phyloP scores from a whole-genome alignment of 805 yeast genomes.

The Yamadazyma paraphyllophila region DNA sequence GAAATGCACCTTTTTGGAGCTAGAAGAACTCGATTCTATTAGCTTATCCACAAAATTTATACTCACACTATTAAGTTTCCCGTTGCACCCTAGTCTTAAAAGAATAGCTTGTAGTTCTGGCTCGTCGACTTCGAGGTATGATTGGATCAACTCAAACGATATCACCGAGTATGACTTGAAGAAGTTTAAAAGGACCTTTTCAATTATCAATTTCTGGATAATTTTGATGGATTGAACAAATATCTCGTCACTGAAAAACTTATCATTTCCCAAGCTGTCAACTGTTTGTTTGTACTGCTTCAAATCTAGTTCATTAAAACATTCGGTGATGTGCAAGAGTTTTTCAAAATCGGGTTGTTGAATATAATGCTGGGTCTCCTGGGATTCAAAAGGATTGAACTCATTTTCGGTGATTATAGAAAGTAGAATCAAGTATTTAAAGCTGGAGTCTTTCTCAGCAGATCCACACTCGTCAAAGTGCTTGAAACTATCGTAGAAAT shows the following conservation, averaged over 20 bases:
- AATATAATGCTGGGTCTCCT: slow-evolving; percentile 59
- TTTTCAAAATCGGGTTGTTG: slow-evolving; percentile 27
- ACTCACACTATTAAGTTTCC: slow-evolving; percentile 26
- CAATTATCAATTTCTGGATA: slow-evolving; percentile 29
- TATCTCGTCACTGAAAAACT: slow-evolving; percentile 30
- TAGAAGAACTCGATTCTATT: slow-evolving; percentile 5
- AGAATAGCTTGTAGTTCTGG: slow-evolving; percentile 27
- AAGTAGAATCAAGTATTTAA: slow-evolving; percentile 61
- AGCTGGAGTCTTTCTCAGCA: slow-evolving; percentile 48
- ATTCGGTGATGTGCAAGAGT: slow-evolving; percentile 26
- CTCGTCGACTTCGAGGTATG: slow-evolving; percentile 19
- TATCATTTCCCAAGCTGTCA: slow-evolving; percentile 17
- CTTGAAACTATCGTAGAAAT: slow-evolving; percentile 51
- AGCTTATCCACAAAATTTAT: slow-evolving; percentile 27
- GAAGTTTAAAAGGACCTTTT: slow-evolving; percentile 28
- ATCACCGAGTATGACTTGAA: slow-evolving; percentile 31
- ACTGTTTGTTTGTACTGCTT: slow-evolving; percentile 14
- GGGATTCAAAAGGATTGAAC: slow-evolving; percentile 70
- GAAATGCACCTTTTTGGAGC: slow-evolving; percentile 8
- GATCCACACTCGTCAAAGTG: slow-evolving; percentile 46
- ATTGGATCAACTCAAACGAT: slow-evolving; percentile 24
- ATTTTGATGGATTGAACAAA: slow-evolving; percentile 25
- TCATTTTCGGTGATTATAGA: slow-evolving; percentile 62
- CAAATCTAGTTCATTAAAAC: slow-evolving; percentile 31
- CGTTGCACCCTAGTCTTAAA: slow-evolving; percentile 27